Evolutionary conservation across 2,329 filamentous ascomycete species (phyloP).

Genomic region (Trichoderma atroviride): DNA sequence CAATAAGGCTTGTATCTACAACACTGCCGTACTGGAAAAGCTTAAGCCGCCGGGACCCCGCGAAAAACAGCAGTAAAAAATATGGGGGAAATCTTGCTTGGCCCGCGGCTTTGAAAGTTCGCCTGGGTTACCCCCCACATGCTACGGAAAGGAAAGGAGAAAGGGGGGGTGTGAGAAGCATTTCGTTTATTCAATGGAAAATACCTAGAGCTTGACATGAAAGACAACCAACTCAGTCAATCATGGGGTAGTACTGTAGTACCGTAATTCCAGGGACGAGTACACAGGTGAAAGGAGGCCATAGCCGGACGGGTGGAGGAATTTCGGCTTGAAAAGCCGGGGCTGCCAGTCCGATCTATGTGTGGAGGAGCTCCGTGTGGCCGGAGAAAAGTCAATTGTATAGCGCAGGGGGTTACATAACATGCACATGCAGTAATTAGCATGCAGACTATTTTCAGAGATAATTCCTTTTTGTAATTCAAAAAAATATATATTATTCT

Average conservation of each 20-base stretch:
- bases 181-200: neutral
- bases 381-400: neutral
- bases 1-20: neutral
- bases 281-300: neutral
- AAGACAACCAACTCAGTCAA: no score
- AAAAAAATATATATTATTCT: no score
- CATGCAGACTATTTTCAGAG: neutral
- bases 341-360: constrained; percentile 14
- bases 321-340: constrained; percentile 20
- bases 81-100: neutral
- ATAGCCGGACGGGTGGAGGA: constrained; percentile 27
- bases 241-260: neutral
- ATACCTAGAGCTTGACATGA: no score
- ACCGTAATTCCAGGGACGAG: neutral
- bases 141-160: neutral
- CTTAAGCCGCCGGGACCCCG: neutral
- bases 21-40: no score
- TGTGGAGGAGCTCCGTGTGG: constrained; percentile 26
- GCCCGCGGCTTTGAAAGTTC: constrained; percentile 17
- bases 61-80: neutral
- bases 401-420: neutral
- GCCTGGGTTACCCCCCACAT: neutral
- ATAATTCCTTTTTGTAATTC: neutral
- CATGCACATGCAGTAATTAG: neutral
- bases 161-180: neutral